A percentile compares a stretch with the other conserved stretches of the same genome.
phyloP scores from a whole-genome alignment of 1,284 basidiomycete species.

The Ustilago vetiveriae region DNA sequence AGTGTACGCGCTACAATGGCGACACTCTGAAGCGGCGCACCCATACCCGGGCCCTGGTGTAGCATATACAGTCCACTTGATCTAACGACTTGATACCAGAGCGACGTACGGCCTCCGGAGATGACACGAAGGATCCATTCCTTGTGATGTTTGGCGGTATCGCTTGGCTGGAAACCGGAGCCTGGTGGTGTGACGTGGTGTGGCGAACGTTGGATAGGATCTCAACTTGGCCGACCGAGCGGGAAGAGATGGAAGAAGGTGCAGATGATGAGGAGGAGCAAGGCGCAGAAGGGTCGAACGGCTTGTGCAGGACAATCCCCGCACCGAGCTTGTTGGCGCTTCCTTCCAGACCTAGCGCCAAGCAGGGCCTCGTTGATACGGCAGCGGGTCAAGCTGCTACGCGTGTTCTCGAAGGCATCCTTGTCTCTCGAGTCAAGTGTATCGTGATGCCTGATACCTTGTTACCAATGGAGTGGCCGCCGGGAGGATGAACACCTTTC shows the following conservation, averaged over 20 bases:
- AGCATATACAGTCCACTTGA: slow-evolving; percentile 93
- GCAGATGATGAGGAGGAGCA: slow-evolving; percentile 27
- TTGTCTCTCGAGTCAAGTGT: neutral
- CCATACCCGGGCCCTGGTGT: slow-evolving; percentile 99
- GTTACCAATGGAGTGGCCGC: too few relatives aligned
- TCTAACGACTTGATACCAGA: slow-evolving; percentile 76
- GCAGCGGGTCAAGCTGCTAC: slow-evolving; percentile 48
- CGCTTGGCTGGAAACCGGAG: slow-evolving; percentile 92
- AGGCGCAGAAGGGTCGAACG: slow-evolving; percentile 70
- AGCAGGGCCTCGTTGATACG: slow-evolving; percentile 46
- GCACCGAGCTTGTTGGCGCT: slow-evolving; percentile 96
- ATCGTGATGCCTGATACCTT: too few relatives aligned
- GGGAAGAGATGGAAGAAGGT: slow-evolving; percentile 73
- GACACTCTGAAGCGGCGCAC: slow-evolving; percentile 92
- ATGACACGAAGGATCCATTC: slow-evolving; percentile 89
- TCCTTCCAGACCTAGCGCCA: slow-evolving; percentile 64
- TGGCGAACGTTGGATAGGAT: slow-evolving; percentile 77
- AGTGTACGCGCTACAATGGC: slow-evolving; percentile 94
- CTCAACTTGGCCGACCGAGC: slow-evolving; percentile 72
- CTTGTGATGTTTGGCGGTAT: slow-evolving; percentile 94
- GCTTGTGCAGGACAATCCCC: slow-evolving; percentile 86
- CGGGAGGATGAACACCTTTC: too few relatives aligned
- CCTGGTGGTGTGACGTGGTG: slow-evolving; percentile 99
- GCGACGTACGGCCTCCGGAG: slow-evolving; percentile 77
- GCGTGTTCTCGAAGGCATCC: slow-evolving; percentile 31